Percentiles rank a stretch among this genome's conserved stretches.
phyloP scores from a whole-genome alignment of 148 eudicot species.

The Pouteria glomerata region DNA sequence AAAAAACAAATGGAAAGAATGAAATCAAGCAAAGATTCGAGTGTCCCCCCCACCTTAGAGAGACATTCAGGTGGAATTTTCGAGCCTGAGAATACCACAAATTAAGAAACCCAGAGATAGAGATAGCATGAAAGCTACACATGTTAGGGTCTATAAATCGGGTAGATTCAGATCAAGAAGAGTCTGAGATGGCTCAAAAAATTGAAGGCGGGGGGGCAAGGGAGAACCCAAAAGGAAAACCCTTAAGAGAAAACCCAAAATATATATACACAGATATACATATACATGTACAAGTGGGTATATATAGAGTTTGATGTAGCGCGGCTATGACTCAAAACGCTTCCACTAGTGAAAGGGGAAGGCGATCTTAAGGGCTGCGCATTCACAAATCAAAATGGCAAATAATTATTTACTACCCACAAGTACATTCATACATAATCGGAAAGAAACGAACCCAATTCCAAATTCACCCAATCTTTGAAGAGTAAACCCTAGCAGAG shows the following conservation, averaged over 20 bases:
- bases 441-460: no score
- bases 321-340: conserved; percentile 97
- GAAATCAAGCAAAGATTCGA: conserved; percentile 1
- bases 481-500: not conserved
- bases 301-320: conserved; percentile 37
- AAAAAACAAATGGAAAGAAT: not conserved
- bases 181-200: not conserved
- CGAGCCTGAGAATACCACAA: conserved; percentile 10
- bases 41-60: conserved; percentile 13
- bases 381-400: not conserved
- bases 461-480: no score
- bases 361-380: conserved; percentile 98
- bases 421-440: not conserved
- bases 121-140: not conserved
- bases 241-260: conserved; percentile 35
- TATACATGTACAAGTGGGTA: not conserved
- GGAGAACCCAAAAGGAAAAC: conserved; percentile 54
- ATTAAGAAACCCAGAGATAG: conserved; percentile 6
- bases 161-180: conserved; percentile 8
- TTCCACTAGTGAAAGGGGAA: conserved; percentile 63
- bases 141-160: not conserved
- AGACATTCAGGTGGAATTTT: conserved; percentile 24
- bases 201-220: conserved; percentile 11
- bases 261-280: conserved; percentile 1
- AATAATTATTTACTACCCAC: not conserved